Percentiles rank a stretch among this genome's conserved stretches.
These are phyloP conservation scores for Salix suchowensis DNA, from an alignment of 345 rosid genomes.

Conservation along the genomic window DNA sequence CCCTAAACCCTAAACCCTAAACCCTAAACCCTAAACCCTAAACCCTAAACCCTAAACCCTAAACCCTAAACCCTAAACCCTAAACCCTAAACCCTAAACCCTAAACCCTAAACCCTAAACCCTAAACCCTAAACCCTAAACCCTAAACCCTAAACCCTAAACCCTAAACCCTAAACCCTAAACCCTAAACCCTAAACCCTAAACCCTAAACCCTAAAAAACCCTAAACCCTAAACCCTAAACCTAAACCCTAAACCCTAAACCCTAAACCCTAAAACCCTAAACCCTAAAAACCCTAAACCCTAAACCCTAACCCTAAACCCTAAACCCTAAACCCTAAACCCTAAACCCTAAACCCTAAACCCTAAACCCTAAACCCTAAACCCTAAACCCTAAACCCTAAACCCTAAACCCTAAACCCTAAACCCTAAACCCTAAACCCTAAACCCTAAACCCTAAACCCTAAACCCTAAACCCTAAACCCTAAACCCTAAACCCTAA, in stretches of 20 bases:
- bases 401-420: constrained; percentile 16
- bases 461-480: constrained; percentile 21
- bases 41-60: no score
- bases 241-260: constrained; percentile 4
- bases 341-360: background rate
- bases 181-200: constrained; percentile 15
- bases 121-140: no score
- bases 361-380: background rate
- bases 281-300: background rate
- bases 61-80: no score
- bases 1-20: no score
- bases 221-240: constrained; percentile 3
- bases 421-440: constrained; percentile 19
- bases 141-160: constrained; percentile 20
- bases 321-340: background rate
- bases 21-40: no score
- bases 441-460: constrained; percentile 27
- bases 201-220: constrained; percentile 19
- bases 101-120: no score
- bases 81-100: no score
- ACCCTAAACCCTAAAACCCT: background rate
- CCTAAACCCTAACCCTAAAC: constrained; percentile 5
- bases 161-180: constrained; percentile 25
- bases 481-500: constrained; percentile 9
- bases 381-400: constrained; percentile 4